phyloP scores from a whole-genome alignment of 257 asterid species.

The Petunia axillaris region DNA sequence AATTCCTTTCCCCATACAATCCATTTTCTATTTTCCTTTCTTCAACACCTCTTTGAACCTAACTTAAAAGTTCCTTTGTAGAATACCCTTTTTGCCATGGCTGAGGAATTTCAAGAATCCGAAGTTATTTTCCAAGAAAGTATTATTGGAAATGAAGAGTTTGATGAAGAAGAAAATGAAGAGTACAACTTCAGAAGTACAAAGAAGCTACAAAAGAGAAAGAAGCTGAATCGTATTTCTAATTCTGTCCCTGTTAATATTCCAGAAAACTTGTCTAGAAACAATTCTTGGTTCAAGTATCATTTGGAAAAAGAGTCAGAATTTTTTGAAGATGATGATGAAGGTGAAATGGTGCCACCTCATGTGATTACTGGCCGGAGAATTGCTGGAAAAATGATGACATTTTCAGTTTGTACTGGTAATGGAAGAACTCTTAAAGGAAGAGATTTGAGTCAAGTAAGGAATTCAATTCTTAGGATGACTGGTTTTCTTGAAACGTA shows the following conservation, averaged over 20 bases:
- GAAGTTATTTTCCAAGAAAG: slow-evolving; percentile 26
- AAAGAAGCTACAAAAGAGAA: background rate
- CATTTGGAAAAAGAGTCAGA: background rate
- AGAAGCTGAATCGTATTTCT: background rate
- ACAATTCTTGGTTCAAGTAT: slow-evolving; percentile 26
- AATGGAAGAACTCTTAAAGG: slow-evolving; percentile 88
- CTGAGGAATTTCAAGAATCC: slow-evolving; percentile 31
- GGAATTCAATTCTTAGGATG: slow-evolving; percentile 78
- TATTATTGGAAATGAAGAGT: background rate
- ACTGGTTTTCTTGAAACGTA: slow-evolving; percentile 89
- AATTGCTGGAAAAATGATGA: slow-evolving; percentile 67
- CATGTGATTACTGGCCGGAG: slow-evolving; percentile 74
- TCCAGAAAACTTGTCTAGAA: background rate
- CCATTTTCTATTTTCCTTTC: background rate
- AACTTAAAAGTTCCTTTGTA: too few species aligned
- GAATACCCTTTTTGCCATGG: slow-evolving; percentile 18
- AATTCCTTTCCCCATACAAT: background rate
- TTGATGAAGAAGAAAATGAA: background rate
- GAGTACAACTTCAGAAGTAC: background rate
- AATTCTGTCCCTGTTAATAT: slow-evolving; percentile 25
- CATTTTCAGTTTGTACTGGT: slow-evolving; percentile 81
- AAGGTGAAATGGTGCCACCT: slow-evolving; percentile 74
- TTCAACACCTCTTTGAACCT: too few species aligned
- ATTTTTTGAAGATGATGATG: slow-evolving; percentile 10
- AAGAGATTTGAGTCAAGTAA: slow-evolving; percentile 75